phyloP scores from a whole-genome alignment of 2,329 filamentous ascomycete genomes.

The Chaetomiaceae sp. region DNA sequence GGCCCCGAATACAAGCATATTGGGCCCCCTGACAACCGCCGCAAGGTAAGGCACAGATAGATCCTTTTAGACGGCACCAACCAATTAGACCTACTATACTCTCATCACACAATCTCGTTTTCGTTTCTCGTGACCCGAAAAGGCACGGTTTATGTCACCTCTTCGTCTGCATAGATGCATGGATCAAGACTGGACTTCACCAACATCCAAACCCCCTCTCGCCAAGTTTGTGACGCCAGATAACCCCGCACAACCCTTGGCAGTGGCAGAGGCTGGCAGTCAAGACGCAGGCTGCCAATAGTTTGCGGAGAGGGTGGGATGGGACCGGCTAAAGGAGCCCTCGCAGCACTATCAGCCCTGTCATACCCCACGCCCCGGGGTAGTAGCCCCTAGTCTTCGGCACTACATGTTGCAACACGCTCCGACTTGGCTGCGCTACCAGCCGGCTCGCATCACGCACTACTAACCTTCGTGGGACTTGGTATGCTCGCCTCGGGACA shows the following conservation, averaged over 20 bases:
- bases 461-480: background rate
- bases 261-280: conserved; percentile 5
- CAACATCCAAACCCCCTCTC: background rate
- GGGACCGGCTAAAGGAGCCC: conserved; percentile 7
- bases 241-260: conserved; percentile 14
- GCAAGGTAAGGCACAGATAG: too few species aligned
- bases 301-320: conserved; percentile 8
- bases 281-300: conserved; percentile 17
- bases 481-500: background rate
- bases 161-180: background rate
- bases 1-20: conserved; percentile 1
- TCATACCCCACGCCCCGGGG: conserved; percentile 13
- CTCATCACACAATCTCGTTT: background rate
- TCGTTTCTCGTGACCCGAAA: background rate
- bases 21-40: background rate
- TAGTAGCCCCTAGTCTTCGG: background rate
- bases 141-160: background rate
- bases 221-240: background rate
- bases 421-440: too few species aligned
- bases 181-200: background rate
- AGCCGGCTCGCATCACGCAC: background rate
- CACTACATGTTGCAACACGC: background rate
- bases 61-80: background rate
- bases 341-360: background rate
- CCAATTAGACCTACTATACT: too few species aligned